Evolutionary conservation across 1,139 yeast genomes (phyloP), one percentile per base, ranked within the genome.

Genomic region (Suzukiozyma palmioleophila): DNA sequence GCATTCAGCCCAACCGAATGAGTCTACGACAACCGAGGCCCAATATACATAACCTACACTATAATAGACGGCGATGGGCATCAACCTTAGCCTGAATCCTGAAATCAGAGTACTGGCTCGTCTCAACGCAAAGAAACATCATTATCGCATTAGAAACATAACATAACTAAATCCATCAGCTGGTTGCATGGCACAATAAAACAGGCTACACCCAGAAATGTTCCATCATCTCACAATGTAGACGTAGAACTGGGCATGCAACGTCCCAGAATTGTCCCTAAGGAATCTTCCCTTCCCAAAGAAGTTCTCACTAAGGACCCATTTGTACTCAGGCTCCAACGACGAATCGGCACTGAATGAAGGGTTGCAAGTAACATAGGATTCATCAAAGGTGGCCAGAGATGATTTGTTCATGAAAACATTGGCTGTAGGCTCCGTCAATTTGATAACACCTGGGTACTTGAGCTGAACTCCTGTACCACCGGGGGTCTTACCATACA

Each of bases 201-300:
- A n/a, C n/a, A n/a, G n/a, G n/a, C n/a, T n/a, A n/a, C n/a, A n/a
- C n/a, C n/a, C n/a, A n/a, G n/a, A n/a, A n/a, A n/a, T n/a, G n/a
- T n/a, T n/a, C n/a, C n/a, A n/a, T 38, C 35, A 33, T 29, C 41
- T 49, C 26, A 64, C 42, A 15, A 61, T 63, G 49, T 73, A 74
- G 42, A 75, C 57, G 45, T 62, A 64, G 60, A 77, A 78, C 56
- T 78, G 82, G 32, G 77, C 81, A 46, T 59, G 64, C 39, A 74
- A 51, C 1, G 32, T 47, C n/a, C 72, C 77, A 8, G 60, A 50
- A 1, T 53, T 58, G 43, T 67, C 73, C 53, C 79, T 68, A 31
- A 71, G 53, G 48, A 77, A 77, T 46, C 81, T 65, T 30, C 84
- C 83, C 52, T 69, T 73, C 29, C 81, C 83, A 31, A 75, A 34